Conservation (phyloP, 331 rosid genomes). For the Malus hybrid region DNA sequence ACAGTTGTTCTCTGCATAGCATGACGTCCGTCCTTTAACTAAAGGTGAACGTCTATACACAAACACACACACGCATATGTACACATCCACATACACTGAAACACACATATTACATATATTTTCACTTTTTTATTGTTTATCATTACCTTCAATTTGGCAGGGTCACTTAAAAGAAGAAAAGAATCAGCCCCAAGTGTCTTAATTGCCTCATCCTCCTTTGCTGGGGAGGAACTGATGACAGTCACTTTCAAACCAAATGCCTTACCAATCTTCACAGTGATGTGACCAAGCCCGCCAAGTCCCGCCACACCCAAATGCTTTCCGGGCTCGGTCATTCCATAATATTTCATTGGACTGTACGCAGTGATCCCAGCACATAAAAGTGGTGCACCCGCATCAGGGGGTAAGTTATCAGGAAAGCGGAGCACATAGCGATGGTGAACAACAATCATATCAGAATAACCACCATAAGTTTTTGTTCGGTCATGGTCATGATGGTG, state of each 20-base stretch:
- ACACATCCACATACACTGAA: too few species aligned
- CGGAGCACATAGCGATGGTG: constrained; percentile 60
- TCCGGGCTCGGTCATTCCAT: constrained; percentile 83
- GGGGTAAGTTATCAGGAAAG: constrained; percentile 71
- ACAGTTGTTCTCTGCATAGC: too few species aligned
- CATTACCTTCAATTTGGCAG: constrained; percentile 52
- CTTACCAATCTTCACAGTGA: constrained; percentile 77
- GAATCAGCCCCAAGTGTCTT: constrained; percentile 70
- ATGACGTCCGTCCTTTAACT: too few species aligned
- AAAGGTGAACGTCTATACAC: background rate
- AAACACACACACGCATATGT: background rate
- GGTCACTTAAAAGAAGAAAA: constrained; percentile 60
- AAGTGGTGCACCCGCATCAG: constrained; percentile 82
- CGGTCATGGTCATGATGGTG: constrained; percentile 41
- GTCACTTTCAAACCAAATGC: constrained; percentile 95
- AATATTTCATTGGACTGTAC: constrained; percentile 86
- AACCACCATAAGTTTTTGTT: constrained; percentile 65
- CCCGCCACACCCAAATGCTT: constrained; percentile 93
- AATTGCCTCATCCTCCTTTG: constrained; percentile 64
- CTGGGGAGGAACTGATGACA: constrained; percentile 66
- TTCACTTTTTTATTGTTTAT: too few species aligned
- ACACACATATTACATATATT: too few species aligned
- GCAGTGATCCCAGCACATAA: constrained; percentile 89
- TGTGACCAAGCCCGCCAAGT: constrained; percentile 92
- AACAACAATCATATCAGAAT: constrained; percentile 61